Evolutionary conservation across 2,329 filamentous ascomycete species (phyloP).

Genomic region (Beauveria bassiana): DNA sequence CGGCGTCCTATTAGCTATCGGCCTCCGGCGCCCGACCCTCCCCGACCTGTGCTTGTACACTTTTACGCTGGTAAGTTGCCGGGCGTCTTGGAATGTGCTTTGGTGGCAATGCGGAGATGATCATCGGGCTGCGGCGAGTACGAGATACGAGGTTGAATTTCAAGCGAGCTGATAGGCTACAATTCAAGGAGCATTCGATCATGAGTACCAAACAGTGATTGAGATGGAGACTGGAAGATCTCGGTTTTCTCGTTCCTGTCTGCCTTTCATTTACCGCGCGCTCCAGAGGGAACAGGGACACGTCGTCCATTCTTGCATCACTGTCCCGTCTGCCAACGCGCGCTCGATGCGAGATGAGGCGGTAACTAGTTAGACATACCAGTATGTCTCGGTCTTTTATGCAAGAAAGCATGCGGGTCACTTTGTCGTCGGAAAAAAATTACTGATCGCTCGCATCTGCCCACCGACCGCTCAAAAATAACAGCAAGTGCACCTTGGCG

Average conservation of each 20-base stretch:
- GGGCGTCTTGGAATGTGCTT: not conserved
- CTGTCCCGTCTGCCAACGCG: not conserved
- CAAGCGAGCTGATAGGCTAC: not conserved
- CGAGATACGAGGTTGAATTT: not conserved
- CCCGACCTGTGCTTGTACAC: not conserved
- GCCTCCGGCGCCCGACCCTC: not conserved
- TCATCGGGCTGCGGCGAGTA: not conserved
- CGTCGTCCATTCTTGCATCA: not conserved
- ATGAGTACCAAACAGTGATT: not conserved
- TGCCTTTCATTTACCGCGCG: not conserved
- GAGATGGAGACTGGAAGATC: not conserved
- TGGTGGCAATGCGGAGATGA: not conserved
- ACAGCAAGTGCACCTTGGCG: not conserved
- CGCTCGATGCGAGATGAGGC: not conserved
- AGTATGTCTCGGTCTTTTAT: not conserved
- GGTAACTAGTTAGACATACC: not conserved
- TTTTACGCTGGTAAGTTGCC: not conserved
- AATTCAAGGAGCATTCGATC: not conserved
- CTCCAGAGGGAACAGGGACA: not conserved
- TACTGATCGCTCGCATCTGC: conserved; percentile 1
- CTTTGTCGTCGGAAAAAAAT: not conserved
- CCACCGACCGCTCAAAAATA: not conserved
- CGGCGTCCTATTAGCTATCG: not conserved
- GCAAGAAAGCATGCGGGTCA: conserved; percentile 8
- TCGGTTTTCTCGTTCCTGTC: not conserved